A percentile compares a stretch with the other conserved stretches of the same genome.
Conservation (phyloP, 2,329 filamentous ascomycete genomes). For the Blastomyces emzantsi region DNA sequence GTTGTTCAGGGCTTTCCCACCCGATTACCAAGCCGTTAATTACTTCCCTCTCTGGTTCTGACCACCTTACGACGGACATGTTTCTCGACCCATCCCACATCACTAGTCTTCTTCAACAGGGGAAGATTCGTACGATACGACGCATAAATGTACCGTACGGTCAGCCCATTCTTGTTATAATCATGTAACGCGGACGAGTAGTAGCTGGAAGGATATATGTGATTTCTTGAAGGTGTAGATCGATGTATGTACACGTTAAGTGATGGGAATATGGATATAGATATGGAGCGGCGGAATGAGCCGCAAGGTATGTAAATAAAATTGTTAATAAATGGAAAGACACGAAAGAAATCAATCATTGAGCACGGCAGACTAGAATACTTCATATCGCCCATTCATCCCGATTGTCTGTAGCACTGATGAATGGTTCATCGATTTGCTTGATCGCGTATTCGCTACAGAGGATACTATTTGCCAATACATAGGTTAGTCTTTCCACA, state of each 20-base stretch:
- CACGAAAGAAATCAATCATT: neutral
- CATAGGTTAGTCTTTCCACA: conserved; percentile 9
- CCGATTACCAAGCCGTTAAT: neutral
- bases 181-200: no score
- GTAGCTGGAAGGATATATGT: neutral
- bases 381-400: conserved; percentile 66
- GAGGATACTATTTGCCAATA: conserved; percentile 55
- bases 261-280: neutral
- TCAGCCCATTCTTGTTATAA: neutral
- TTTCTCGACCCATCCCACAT: neutral
- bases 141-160: neutral
- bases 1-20: neutral
- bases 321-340: neutral
- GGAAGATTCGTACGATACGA: neutral
- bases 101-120: neutral
- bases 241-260: neutral
- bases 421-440: conserved; percentile 86
- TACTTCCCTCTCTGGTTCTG: neutral
- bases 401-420: conserved; percentile 60
- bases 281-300: neutral
- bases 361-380: neutral
- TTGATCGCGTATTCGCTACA: conserved; percentile 95
- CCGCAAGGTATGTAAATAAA: neutral
- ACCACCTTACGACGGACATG: neutral
- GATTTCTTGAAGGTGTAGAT: neutral